Percentiles rank a stretch among this genome's conserved stretches.
Conservation (phyloP, 148 eudicot species). For the Camellia granthamiana region DNA sequence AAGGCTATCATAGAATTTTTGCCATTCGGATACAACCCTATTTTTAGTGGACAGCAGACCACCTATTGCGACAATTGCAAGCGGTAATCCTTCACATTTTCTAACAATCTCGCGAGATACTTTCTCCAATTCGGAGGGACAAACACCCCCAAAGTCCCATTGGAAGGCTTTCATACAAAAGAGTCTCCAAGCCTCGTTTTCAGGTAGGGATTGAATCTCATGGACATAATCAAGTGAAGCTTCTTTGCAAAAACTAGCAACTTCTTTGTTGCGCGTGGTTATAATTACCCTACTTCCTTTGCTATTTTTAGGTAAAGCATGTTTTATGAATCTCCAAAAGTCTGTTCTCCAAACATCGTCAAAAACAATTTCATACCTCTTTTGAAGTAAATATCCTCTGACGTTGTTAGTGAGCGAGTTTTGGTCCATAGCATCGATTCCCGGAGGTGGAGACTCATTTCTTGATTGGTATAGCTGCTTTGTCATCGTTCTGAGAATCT, state of each 20-base stretch:
- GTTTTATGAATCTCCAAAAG: background rate
- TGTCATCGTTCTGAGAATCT: background rate
- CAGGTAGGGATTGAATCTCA: background rate
- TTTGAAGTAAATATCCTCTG: background rate
- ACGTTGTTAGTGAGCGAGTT: background rate
- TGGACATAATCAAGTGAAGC: background rate
- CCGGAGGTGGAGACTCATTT: background rate
- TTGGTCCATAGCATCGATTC: background rate
- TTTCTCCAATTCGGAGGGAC: background rate
- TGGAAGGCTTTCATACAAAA: background rate
- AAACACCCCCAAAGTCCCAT: background rate
- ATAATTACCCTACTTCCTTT: background rate
- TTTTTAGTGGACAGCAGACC: background rate
- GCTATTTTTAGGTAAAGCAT: background rate
- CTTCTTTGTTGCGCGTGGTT: background rate
- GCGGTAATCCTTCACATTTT: conserved; percentile 3
- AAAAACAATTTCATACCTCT: conserved; percentile 3
- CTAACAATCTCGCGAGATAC: background rate
- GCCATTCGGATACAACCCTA: background rate
- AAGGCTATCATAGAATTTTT: background rate
- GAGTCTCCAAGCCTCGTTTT: background rate
- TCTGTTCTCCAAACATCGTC: conserved; percentile 1
- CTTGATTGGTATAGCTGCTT: background rate
- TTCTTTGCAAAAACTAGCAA: background rate
- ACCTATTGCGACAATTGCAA: conserved; percentile 2